Base-by-base conservation (phyloP, 176 grass and related monocot genomes). In the Carex parvula region DNA sequence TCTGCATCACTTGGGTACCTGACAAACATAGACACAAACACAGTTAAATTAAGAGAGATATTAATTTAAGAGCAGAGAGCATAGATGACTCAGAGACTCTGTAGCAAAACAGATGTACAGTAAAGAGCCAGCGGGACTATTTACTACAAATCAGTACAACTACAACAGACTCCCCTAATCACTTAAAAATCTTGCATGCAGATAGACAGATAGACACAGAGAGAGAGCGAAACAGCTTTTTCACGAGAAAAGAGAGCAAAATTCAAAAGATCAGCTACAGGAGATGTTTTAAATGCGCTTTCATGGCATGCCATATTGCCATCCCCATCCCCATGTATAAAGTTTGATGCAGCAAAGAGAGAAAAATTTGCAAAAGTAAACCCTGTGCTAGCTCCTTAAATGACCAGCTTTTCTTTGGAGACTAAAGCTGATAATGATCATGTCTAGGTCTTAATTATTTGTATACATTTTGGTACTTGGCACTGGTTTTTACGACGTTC, bases 1-100 rank as follows among this genome's bases (percentile, higher is more conserved):
- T 99, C 97, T 50, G 97, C 97, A 88, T 99, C 97, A 89, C 93
- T 99, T 39, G 97, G 97, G 88, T 99, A 99, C 88, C 97, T 99
- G 91, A 80, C 68, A 90, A 63, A 44, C 62, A 83, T 81, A 90
- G 69, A 56, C 14, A 86, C 16, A 79, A 89, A 79, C 26, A 56
- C 33, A 78, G 22, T 14, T 57, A 12, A 8, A 26, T 26, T 26
- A 26, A 22, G 48, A 84, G 59, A 65, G 55, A 84, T 13, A 54
- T 16, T 17, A 32, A 57, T 78, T 77, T 54, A 41, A 62, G 18
- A 30, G 20, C 16, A 67, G 67, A 64, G 81, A 65, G 63, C 15
- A 82, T 21, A 83, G 61, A 82, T 66, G 29, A 66, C 48, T 65
- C 44, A 52, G 60, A 30, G 42, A 41, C 22, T 26, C n/a, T 64